Evolutionary conservation across 2,329 filamentous ascomycete species (phyloP), one percentile per base, ranked within the genome.

Genomic region (Aureobasidium sp.): DNA sequence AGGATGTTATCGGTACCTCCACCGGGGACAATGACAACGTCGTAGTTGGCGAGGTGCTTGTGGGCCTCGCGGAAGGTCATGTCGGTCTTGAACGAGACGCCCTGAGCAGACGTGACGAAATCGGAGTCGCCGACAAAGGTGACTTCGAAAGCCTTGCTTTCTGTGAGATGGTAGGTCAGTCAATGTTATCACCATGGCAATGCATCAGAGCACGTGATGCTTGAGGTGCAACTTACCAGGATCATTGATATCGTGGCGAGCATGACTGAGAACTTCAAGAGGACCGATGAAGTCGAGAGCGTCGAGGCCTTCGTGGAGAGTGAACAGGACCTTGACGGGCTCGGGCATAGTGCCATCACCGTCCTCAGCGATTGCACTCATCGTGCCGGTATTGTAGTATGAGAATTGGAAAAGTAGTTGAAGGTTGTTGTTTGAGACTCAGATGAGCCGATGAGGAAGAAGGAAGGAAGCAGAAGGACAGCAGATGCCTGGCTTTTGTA

Each of bases 61-160:
- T 90, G 82, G 64, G 89, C 90, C 71, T 93, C 89, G 71, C 89
- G 88, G 80, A 84, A 91, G 72, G 85, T 81, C 74, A 92, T 86
- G 75, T 94, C 87, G 64, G 88, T 85, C 69, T 84, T 83, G 74
- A 94, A 78, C 68, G 85, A 80, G 70, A 87, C 82, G 67, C 89
- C 89, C 74, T 91, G 81, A 61, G 74, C 74, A 48, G 82, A 81
- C 62, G 76, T 76, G 69, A 81, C 77, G 65, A 77, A 71, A 61
- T 79, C 74, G 41, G 72, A 68, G 11, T 75, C 70, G 61, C 78
- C 79, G 53, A 77, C 78, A 63, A 82, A 77, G 61, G 80, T 80
- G 72, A 78, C 74, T 68, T 82, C 78, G 72, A 83, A 81, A 62
- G 79, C 81, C 70, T 81, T 79, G 72, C 73, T 76, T 36, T 76